phyloP scores from a whole-genome alignment of 768 basidiomycete genomes.

The Russula abietina region DNA sequence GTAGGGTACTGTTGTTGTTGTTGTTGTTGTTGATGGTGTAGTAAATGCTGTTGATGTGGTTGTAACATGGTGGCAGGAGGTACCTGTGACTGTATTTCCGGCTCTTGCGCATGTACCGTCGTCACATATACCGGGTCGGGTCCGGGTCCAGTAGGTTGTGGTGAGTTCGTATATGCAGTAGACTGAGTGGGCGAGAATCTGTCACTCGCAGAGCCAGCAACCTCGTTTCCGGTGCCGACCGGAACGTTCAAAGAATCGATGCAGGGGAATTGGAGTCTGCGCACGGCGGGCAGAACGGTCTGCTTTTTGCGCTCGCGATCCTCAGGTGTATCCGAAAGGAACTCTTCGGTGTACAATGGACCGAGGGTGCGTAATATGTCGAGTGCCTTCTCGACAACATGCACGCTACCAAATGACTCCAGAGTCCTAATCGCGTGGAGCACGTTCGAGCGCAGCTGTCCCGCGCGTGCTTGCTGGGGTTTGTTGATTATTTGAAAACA shows the following conservation, averaged over 20 bases:
- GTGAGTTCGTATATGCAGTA: background rate
- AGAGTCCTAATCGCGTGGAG: slow-evolving; percentile 57
- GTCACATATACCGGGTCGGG: background rate
- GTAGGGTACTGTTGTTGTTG: background rate
- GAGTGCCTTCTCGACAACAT: slow-evolving; percentile 60
- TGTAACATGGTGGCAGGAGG: slow-evolving; percentile 1
- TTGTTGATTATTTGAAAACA: slow-evolving; percentile 73
- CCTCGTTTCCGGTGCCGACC: slow-evolving; percentile 9
- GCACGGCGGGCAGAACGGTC: slow-evolving; percentile 52
- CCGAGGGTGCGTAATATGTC: slow-evolving; percentile 57
- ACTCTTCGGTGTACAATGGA: slow-evolving; percentile 57
- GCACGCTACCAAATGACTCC: slow-evolving; percentile 50
- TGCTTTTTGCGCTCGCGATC: slow-evolving; percentile 45
- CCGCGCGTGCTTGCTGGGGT: slow-evolving; percentile 67
- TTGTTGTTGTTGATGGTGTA: slow-evolving; percentile 14
- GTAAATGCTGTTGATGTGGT: slow-evolving; percentile 8
- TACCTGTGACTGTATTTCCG: background rate
- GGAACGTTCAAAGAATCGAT: slow-evolving; percentile 56
- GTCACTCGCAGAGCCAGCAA: background rate
- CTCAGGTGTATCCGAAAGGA: slow-evolving; percentile 42
- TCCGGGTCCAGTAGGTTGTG: background rate
- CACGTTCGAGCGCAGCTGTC: slow-evolving; percentile 62
- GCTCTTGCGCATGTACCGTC: background rate
- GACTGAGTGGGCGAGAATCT: slow-evolving; percentile 11
- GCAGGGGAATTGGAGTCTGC: slow-evolving; percentile 69